A percentile compares a stretch with the other conserved stretches of the same genome.
Evolutionary conservation across 1,284 basidiomycete genomes (phyloP).

Genomic region (Hortiboletus rubellus): DNA sequence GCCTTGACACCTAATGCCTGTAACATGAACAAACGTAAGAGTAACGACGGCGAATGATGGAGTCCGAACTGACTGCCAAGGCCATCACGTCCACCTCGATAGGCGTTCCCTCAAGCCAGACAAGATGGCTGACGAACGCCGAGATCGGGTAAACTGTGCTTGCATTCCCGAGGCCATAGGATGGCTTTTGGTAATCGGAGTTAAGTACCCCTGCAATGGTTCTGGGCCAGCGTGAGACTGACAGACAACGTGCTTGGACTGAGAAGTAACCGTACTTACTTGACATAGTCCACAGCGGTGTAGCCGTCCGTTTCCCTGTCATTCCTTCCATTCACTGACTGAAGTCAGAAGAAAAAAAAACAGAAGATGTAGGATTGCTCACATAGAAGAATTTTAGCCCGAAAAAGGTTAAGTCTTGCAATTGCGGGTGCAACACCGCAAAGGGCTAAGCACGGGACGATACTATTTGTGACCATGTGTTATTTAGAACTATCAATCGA

Average conservation of each 20-base stretch:
- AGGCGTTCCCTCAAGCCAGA: slow-evolving; percentile 66
- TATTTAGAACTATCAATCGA: slow-evolving; percentile 3
- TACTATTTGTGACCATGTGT: slow-evolving; percentile 44
- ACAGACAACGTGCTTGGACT: slow-evolving; percentile 2
- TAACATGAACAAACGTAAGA: slow-evolving; percentile 7
- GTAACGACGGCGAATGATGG: not conserved
- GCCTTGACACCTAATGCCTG: slow-evolving; percentile 66
- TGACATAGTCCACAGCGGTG: slow-evolving; percentile 81
- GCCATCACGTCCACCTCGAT: slow-evolving; percentile 61
- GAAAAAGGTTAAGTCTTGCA: slow-evolving; percentile 69
- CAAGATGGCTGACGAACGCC: slow-evolving; percentile 81
- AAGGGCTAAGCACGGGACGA: slow-evolving; percentile 89
- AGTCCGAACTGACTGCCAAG: slow-evolving; percentile 57
- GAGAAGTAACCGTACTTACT: slow-evolving; percentile 41
- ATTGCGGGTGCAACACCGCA: slow-evolving; percentile 82
- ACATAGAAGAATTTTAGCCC: slow-evolving; percentile 85
- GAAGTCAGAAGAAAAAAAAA: slow-evolving; percentile 7
- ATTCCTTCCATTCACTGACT: slow-evolving; percentile 80
- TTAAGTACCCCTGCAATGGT: slow-evolving; percentile 75
- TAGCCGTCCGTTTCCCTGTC: slow-evolving; percentile 92
- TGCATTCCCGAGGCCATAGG: slow-evolving; percentile 57
- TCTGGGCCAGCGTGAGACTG: slow-evolving; percentile 38
- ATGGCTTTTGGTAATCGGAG: slow-evolving; percentile 50
- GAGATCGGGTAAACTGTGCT: slow-evolving; percentile 65
- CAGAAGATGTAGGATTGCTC: slow-evolving; percentile 31